These are phyloP conservation scores for Penicillium longicatenatum DNA, from an alignment of 495 filamentous ascomycete species.

Conservation along the genomic window DNA sequence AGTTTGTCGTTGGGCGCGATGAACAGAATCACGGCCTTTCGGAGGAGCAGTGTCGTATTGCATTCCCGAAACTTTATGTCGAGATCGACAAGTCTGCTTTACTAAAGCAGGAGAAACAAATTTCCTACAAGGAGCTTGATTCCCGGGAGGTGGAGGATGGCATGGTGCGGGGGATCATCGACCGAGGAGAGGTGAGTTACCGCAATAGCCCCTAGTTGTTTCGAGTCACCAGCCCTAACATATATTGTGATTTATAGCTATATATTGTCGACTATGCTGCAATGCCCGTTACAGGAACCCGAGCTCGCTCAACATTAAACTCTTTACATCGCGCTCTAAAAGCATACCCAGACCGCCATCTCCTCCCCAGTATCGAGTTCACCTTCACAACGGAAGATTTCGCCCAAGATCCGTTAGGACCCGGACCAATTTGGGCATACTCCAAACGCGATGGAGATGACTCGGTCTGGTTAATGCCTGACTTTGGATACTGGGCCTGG, in stretches of 20 bases:
- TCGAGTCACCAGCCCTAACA: not conserved
- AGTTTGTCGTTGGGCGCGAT: constrained; percentile 37
- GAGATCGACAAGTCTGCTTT: constrained; percentile 43
- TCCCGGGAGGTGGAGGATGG: constrained; percentile 33
- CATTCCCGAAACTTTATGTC: constrained; percentile 49
- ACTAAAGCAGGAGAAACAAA: constrained; percentile 17
- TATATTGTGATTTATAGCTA: constrained; percentile 25
- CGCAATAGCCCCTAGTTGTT: not conserved
- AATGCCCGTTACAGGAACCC: constrained; percentile 36
- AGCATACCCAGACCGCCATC: constrained; percentile 43
- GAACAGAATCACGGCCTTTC: constrained; percentile 42
- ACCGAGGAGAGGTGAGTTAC: constrained; percentile 38
- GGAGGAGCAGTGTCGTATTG: constrained; percentile 40
- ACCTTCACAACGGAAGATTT: constrained; percentile 54
- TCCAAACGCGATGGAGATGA: constrained; percentile 48
- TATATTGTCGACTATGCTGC: constrained; percentile 41
- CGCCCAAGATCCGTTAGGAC: constrained; percentile 20
- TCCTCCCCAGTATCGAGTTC: constrained; percentile 67
- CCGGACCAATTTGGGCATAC: constrained; percentile 53
- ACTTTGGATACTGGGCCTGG: constrained; percentile 81
- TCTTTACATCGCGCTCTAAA: constrained; percentile 41
- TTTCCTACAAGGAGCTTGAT: constrained; percentile 40
- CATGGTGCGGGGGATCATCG: constrained; percentile 43
- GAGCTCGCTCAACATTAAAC: constrained; percentile 43
- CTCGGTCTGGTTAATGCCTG: constrained; percentile 70